Conservation (phyloP, 768 basidiomycete genomes). For the Lepiota brunneoincarnata region DNA sequence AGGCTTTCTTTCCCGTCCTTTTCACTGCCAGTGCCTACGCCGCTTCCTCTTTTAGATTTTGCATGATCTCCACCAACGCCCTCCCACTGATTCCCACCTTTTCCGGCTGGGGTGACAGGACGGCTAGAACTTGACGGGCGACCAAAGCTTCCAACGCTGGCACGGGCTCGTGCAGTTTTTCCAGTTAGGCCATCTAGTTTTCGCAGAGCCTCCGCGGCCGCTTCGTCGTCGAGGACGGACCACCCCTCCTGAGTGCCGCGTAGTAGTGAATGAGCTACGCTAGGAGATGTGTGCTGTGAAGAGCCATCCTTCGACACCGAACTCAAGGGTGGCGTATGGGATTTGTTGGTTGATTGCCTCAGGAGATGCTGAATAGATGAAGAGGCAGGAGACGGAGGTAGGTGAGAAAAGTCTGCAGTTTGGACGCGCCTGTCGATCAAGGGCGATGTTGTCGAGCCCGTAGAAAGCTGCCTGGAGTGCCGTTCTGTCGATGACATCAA, state of each 20-base stretch:
- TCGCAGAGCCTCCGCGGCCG: constrained; percentile 86
- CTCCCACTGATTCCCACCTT: constrained; percentile 72
- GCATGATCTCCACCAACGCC: constrained; percentile 46
- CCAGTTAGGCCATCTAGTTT: constrained; percentile 89
- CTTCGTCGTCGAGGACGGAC: constrained; percentile 84
- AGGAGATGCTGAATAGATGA: constrained; percentile 85
- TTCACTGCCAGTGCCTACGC: constrained; percentile 35
- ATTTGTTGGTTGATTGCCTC: constrained; percentile 45
- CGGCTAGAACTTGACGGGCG: constrained; percentile 65
- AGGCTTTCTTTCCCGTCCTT: constrained; percentile 9
- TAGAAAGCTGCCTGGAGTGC: constrained; percentile 67
- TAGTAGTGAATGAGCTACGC: constrained; percentile 81
- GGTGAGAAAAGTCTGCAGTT: constrained; percentile 80
- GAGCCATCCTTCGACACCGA: constrained; percentile 42
- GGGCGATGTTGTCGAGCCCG: constrained; percentile 65
- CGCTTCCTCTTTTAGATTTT: constrained; percentile 38
- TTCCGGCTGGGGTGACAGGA: constrained; percentile 71
- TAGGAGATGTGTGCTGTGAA: constrained; percentile 47
- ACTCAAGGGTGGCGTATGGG: constrained; percentile 35
- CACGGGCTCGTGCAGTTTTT: constrained; percentile 72
- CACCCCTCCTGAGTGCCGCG: constrained; percentile 89
- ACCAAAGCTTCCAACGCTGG: constrained; percentile 73
- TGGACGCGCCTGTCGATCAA: constrained; percentile 61
- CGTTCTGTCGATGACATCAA: constrained; percentile 30
- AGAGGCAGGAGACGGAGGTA: constrained; percentile 90